Conservation (phyloP, 1,284 basidiomycete genomes). For the Apiotrichum laibachii region DNA sequence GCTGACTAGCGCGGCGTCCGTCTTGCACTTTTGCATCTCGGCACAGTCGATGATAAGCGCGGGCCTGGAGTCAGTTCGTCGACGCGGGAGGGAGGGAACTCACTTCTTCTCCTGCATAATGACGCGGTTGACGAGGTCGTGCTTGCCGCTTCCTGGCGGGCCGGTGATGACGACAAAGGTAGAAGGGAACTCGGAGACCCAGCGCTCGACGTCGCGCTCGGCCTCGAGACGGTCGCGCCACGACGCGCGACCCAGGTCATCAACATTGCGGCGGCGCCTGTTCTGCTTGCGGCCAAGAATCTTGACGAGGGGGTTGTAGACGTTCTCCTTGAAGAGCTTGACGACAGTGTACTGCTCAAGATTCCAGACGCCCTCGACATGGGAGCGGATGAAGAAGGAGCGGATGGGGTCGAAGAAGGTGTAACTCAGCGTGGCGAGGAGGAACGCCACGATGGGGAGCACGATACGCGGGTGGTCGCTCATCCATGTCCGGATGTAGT, state of each 20-base stretch:
- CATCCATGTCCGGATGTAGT: constrained; percentile 78
- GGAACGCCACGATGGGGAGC: constrained; percentile 78
- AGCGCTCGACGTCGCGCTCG: constrained; percentile 60
- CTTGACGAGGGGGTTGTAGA: constrained; percentile 9
- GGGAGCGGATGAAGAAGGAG: constrained; percentile 75
- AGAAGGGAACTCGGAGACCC: constrained; percentile 42
- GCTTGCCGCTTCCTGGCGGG: constrained; percentile 88
- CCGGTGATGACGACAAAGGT: constrained; percentile 74
- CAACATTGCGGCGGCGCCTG: constrained; percentile 2
- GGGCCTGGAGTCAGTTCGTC: constrained; percentile 57
- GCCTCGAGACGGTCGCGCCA: constrained; percentile 85
- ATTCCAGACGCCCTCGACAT: constrained; percentile 80
- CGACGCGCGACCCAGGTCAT: constrained; percentile 33
- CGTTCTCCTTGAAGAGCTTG: constrained; percentile 22
- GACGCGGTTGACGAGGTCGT: constrained; percentile 64
- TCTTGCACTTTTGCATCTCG: constrained; percentile 67
- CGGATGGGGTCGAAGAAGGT: constrained; percentile 93
- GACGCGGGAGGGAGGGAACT: constrained; percentile 20
- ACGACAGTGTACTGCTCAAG: constrained; percentile 51
- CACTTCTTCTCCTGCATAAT: constrained; percentile 64
- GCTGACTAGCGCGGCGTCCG: constrained; percentile 68
- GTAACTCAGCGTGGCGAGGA: constrained; percentile 84
- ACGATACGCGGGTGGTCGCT: constrained; percentile 80
- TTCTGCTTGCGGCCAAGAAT: background rate
- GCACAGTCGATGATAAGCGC: constrained; percentile 76